Conservation (phyloP, 1,139 yeast genomes). For the Pichia sp. region DNA sequence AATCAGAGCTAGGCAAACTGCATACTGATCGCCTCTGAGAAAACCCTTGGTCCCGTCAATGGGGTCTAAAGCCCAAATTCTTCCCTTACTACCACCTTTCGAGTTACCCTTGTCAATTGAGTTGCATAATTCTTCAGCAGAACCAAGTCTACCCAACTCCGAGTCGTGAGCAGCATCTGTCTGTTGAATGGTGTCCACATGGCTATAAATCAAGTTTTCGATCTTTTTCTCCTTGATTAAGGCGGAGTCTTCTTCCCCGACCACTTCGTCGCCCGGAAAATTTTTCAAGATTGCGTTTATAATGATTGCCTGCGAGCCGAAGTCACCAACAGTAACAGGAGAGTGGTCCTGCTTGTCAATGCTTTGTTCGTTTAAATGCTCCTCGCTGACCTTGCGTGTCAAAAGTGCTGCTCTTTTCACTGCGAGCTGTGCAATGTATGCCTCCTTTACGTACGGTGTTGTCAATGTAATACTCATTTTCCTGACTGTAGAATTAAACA, state of each 20-base stretch:
- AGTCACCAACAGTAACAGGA: constrained; percentile 96
- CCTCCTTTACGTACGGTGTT: constrained; percentile 43
- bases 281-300: constrained; percentile 74
- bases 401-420: constrained; percentile 81
- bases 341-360: constrained; percentile 83
- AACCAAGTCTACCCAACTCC: constrained; percentile 40
- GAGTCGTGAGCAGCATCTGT: constrained; percentile 29
- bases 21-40: constrained; percentile 92
- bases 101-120: constrained; percentile 78
- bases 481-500: background rate
- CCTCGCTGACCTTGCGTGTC: constrained; percentile 67
- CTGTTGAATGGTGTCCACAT: constrained; percentile 44
- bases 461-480: constrained; percentile 2
- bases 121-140: constrained; percentile 49
- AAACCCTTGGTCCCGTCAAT: constrained; percentile 98
- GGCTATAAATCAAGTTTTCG: constrained; percentile 44
- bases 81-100: constrained; percentile 68
- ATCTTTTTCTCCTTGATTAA: constrained; percentile 48
- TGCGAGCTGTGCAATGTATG: constrained; percentile 77
- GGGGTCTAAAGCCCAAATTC: constrained; percentile 97
- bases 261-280: constrained; percentile 81
- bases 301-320: constrained; percentile 91
- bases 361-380: constrained; percentile 53
- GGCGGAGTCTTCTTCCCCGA: constrained; percentile 91
- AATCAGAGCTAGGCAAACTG: constrained; percentile 87